A percentile compares a stretch with the other conserved stretches of the same genome.
Conservation (phyloP, 495 filamentous ascomycete genomes). For the Baudoinia panamericana region DNA sequence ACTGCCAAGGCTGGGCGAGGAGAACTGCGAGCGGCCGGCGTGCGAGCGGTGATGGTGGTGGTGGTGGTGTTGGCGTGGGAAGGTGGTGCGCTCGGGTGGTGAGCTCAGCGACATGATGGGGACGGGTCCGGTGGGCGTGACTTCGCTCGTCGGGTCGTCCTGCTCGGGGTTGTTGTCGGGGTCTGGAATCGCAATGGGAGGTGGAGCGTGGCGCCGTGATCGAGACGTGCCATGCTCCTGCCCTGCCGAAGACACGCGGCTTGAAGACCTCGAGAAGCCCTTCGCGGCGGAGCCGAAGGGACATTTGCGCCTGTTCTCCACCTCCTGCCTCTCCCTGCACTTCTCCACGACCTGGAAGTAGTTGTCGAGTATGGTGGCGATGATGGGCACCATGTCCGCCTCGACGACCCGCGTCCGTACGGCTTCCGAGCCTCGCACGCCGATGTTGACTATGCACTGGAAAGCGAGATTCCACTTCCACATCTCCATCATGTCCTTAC, state of each 20-base stretch:
- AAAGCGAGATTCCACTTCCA: constrained; percentile 99
- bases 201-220: constrained; percentile 51
- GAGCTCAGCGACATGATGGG: constrained; percentile 49
- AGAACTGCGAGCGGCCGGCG: constrained; percentile 36
- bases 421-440: constrained; percentile 83
- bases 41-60: constrained; percentile 49
- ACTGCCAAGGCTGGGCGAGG: constrained; percentile 7
- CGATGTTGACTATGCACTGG: constrained; percentile 97
- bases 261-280: constrained; percentile 25
- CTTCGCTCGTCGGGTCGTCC: constrained; percentile 43
- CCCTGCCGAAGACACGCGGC: constrained; percentile 23
- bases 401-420: constrained; percentile 92
- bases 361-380: constrained; percentile 97
- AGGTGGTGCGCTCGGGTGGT: constrained; percentile 59
- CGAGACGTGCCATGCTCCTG: constrained; percentile 24
- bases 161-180: constrained; percentile 36
- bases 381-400: constrained; percentile 97
- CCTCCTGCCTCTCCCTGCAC: constrained; percentile 69
- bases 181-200: constrained; percentile 63
- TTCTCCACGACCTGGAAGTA: constrained; percentile 94
- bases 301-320: constrained; percentile 40
- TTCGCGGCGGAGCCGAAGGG: constrained; percentile 10
- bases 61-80: constrained; percentile 50
- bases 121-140: constrained; percentile 45
- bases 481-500: constrained; percentile 97